Conservation (phyloP, 2,329 filamentous ascomycete genomes). For the Plectosphaerella plurivora region DNA sequence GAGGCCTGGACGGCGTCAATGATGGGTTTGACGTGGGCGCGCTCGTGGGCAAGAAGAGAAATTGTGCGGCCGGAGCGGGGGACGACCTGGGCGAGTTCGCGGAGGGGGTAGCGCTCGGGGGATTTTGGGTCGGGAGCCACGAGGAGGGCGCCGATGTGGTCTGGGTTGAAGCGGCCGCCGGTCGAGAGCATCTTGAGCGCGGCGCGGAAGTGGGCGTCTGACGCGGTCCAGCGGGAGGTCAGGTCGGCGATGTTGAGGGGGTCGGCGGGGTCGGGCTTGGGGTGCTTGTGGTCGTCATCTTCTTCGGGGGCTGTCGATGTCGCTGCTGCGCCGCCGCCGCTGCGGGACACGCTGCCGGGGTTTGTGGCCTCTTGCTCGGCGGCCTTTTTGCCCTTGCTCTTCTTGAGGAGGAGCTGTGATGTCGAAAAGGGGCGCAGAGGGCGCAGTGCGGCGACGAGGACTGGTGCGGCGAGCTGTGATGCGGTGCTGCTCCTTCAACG, state of each 20-base stretch:
- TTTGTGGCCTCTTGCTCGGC: conserved; percentile 10
- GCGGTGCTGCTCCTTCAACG: background rate
- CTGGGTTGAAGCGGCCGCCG: conserved; percentile 49
- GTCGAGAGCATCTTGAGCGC: conserved; percentile 35
- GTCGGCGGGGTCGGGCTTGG: conserved; percentile 31
- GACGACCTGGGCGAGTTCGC: conserved; percentile 51
- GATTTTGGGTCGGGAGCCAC: conserved; percentile 28
- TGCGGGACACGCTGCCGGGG: conserved; percentile 4
- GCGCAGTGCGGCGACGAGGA: conserved; percentile 7
- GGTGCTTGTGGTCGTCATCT: conserved; percentile 15
- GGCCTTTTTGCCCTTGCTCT: conserved; percentile 25
- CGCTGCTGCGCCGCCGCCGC: background rate
- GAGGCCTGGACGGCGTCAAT: conserved; percentile 49
- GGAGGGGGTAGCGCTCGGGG: conserved; percentile 39
- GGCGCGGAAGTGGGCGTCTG: conserved; percentile 36
- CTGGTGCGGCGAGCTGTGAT: conserved; percentile 3
- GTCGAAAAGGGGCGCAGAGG: conserved; percentile 21
- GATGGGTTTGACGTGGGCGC: conserved; percentile 46
- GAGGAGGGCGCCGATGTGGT: conserved; percentile 39
- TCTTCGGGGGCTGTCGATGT: conserved; percentile 12
- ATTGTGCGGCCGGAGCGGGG: conserved; percentile 38
- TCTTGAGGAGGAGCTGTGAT: conserved; percentile 26
- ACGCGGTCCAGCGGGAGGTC: conserved; percentile 33
- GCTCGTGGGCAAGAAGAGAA: conserved; percentile 36
- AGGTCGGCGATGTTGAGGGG: conserved; percentile 47